Evolutionary conservation across 495 filamentous ascomycete genomes (phyloP), one percentile per base, ranked within the genome.

Genomic region (Bryoglossum gracile): DNA sequence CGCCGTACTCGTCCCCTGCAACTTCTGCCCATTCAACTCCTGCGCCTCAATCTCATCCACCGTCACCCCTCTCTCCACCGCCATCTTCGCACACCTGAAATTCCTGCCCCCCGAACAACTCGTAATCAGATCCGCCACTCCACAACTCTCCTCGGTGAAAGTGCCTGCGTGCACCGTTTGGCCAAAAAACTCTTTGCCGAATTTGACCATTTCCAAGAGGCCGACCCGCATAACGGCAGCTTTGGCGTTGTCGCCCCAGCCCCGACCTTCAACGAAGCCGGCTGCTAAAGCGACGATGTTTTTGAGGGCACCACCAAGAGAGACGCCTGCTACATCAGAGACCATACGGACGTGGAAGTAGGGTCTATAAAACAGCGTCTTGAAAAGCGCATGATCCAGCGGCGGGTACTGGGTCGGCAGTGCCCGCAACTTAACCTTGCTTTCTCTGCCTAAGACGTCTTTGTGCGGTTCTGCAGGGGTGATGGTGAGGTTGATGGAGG

Each of bases 221-320:
- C 92, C 92, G 22, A 95, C 83, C 9, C 92, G 85, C 89, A 96
- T 96, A 39, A 98, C 82, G 17, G 92, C 92, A 33, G 92, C 88
- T 69, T 96, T 96, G 40, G 91, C 90, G 59, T 95, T 98, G 69
- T 95, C 89, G 55, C 91, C 94, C 94, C 94, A 99, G 50, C 90
- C 89, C 54, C 91, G 78, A 14, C 94, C 94, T 43, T 91, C 87
- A 48, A 97, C 89, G 71, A 92, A 97, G 44, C 94, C 94, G 6
- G 92, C 89, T 2, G 90, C 89, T 6, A 99, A 68, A 9, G 94
- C 94, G 46, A 99, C 86, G 52, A 99, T 85, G 68, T 99, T 99
- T 71, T 99, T 99, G 44, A 99, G 75, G 1, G 94, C 94, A 13
- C 94, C 94, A 23, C 89, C 85, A 45, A 99, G 85, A 10, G 92